A percentile compares a stretch with the other conserved stretches of the same genome.
Evolutionary conservation across 75 land plant species (phyloP).

Genomic region (Gnetum montanum): DNA sequence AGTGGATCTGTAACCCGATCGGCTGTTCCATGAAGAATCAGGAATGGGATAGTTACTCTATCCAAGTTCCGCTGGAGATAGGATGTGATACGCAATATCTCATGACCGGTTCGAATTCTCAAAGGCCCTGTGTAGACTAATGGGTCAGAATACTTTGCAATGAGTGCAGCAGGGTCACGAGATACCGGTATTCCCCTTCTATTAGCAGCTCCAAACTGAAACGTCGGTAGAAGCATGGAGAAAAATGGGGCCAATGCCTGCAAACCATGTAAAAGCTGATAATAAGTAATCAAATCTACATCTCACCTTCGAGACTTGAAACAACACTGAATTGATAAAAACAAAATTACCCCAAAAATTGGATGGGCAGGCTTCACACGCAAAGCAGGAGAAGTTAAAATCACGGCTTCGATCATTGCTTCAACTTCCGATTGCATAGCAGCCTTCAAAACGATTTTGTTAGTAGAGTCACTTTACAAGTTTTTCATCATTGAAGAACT

Average conservation of each 20-base stretch:
- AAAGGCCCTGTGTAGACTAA: conserved; percentile 92
- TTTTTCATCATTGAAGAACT: neutral
- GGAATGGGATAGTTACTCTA: conserved; percentile 60
- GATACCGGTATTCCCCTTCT: conserved; percentile 74
- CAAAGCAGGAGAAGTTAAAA: conserved; percentile 87
- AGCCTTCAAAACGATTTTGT: conserved; percentile 37
- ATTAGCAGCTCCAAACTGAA: conserved; percentile 82
- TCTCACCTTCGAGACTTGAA: too few species aligned
- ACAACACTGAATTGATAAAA: too few species aligned
- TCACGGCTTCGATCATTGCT: conserved; percentile 57
- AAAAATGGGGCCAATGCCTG: conserved; percentile 91
- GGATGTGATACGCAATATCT: conserved; percentile 74
- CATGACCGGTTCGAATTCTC: conserved; percentile 82
- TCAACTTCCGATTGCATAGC: conserved; percentile 48
- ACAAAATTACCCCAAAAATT: conserved; percentile 83
- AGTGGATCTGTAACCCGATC: conserved; percentile 80
- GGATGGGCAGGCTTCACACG: conserved; percentile 95
- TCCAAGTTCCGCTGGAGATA: conserved; percentile 59
- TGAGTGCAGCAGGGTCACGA: conserved; percentile 74
- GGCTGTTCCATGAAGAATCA: conserved; percentile 90
- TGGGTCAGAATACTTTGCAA: conserved; percentile 91
- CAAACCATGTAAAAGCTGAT: conserved; percentile 8
- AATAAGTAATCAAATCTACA: too few species aligned
- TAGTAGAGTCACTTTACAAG: too few species aligned
- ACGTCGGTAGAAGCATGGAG: conserved; percentile 67